phyloP scores from a whole-genome alignment of 2,329 filamentous ascomycete genomes.

The Pleoardoris graminearum region DNA sequence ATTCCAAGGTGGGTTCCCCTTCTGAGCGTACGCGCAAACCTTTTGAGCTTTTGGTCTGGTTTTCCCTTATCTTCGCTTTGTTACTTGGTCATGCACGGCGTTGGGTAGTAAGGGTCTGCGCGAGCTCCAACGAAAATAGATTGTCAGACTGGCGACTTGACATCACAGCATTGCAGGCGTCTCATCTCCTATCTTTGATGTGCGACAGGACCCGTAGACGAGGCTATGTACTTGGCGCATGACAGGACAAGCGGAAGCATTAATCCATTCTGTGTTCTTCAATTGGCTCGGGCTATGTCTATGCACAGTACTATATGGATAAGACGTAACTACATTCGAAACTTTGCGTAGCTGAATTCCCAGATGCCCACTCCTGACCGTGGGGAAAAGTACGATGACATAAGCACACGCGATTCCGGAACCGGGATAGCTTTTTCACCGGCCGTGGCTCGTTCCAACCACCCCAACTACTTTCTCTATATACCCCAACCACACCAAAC shows the following conservation, averaged over 20 bases:
- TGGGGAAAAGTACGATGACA: no score
- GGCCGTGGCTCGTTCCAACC: background rate
- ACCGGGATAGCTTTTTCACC: background rate
- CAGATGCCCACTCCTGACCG: no score
- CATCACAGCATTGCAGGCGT: conserved; percentile 3
- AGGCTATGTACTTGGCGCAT: background rate
- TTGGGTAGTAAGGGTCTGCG: conserved; percentile 4
- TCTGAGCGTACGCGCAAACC: conserved; percentile 19
- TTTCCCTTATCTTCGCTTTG: background rate
- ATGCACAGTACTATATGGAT: no score
- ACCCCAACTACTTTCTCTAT: no score
- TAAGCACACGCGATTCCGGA: background rate
- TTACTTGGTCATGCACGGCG: conserved; percentile 2
- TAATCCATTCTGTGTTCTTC: background rate
- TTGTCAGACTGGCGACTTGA: background rate
- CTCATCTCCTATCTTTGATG: background rate
- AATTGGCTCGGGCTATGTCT: no score
- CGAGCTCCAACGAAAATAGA: conserved; percentile 5
- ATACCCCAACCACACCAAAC: no score
- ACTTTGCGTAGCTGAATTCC: no score
- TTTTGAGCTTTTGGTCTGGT: no score
- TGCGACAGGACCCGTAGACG: background rate
- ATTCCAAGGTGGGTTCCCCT: conserved; percentile 38
- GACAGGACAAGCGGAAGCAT: background rate
- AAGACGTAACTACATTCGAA: no score